Conservation (phyloP, 2,329 filamentous ascomycete species). For the Neofusicoccum cordaticola region DNA sequence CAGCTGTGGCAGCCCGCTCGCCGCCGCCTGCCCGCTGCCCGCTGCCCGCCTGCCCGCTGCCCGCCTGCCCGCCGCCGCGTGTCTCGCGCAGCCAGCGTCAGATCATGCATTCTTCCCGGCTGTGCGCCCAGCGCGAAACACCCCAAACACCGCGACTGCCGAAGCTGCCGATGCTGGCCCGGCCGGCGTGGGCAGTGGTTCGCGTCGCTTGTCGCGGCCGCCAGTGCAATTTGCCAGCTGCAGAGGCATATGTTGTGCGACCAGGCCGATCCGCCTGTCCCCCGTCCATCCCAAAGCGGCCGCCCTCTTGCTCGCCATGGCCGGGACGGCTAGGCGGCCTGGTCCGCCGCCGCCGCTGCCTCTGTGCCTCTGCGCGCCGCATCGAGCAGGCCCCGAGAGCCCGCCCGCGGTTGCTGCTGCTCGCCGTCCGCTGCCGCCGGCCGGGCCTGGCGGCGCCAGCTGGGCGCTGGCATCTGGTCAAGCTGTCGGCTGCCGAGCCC, state of each 20-base stretch:
- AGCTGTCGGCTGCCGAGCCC: background rate
- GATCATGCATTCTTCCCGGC: conserved; percentile 18
- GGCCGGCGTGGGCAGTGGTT: conserved; percentile 1
- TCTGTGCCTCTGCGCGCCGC: background rate
- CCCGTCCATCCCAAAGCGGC: background rate
- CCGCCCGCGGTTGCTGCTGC: background rate
- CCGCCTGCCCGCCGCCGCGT: background rate
- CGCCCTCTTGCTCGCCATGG: background rate
- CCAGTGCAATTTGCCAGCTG: conserved; percentile 16
- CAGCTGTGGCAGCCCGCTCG: too few relatives aligned
- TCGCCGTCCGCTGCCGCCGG: background rate
- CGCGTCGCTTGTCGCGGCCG: conserved; percentile 11
- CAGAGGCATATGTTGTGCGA: conserved; percentile 4
- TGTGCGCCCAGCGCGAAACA: conserved; percentile 16
- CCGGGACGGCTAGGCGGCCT: background rate
- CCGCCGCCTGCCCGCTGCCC: background rate
- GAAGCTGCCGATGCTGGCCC: conserved; percentile 12
- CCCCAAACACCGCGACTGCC: conserved; percentile 9
- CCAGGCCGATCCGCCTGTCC: background rate
- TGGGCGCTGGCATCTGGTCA: background rate
- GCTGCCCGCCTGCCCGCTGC: background rate
- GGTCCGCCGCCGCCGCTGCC: background rate
- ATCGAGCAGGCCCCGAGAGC: background rate
- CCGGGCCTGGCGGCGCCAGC: background rate
- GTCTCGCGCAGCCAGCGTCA: background rate